Evolutionary conservation across 768 basidiomycete species (phyloP).

Genomic region (Sarcomyxa edulis): DNA sequence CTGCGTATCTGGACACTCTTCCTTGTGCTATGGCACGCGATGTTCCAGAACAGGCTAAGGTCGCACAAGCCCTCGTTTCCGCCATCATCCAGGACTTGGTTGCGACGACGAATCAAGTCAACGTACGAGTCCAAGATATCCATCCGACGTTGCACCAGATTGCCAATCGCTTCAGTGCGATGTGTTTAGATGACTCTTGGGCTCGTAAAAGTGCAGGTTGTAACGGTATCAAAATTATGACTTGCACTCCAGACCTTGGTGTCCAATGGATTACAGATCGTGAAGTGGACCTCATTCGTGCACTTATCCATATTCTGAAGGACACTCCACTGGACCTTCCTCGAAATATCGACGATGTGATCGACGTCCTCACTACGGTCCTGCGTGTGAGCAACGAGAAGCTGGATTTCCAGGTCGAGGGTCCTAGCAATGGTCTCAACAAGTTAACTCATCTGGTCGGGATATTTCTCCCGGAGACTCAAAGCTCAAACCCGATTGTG

Average conservation of each 20-base stretch:
- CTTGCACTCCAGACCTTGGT: constrained; percentile 63
- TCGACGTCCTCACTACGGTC: constrained; percentile 68
- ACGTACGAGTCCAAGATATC: constrained; percentile 48
- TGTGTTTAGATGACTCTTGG: constrained; percentile 93
- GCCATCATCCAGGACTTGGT: constrained; percentile 66
- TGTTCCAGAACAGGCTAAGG: constrained; percentile 51
- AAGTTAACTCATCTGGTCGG: constrained; percentile 69
- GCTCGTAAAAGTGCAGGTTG: constrained; percentile 86
- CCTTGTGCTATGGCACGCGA: constrained; percentile 72
- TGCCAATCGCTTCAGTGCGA: constrained; percentile 73
- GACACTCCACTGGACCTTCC: constrained; percentile 91
- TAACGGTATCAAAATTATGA: constrained; percentile 77
- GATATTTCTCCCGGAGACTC: constrained; percentile 84
- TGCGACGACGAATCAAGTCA: constrained; percentile 40
- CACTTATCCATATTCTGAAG: constrained; percentile 86
- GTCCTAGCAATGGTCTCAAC: constrained; percentile 35
- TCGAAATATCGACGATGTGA: constrained; percentile 71
- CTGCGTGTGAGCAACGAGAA: constrained; percentile 55
- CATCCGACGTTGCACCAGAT: constrained; percentile 74
- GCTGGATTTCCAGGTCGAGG: constrained; percentile 40
- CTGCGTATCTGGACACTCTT: constrained; percentile 76
- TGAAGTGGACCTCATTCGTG: constrained; percentile 86
- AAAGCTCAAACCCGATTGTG: constrained; percentile 81
- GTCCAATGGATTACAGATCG: constrained; percentile 79
- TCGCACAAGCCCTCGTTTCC: constrained; percentile 55